These are phyloP conservation scores for Remersonia thermophila DNA, from an alignment of 2,329 filamentous ascomycete genomes.

Conservation along the genomic window DNA sequence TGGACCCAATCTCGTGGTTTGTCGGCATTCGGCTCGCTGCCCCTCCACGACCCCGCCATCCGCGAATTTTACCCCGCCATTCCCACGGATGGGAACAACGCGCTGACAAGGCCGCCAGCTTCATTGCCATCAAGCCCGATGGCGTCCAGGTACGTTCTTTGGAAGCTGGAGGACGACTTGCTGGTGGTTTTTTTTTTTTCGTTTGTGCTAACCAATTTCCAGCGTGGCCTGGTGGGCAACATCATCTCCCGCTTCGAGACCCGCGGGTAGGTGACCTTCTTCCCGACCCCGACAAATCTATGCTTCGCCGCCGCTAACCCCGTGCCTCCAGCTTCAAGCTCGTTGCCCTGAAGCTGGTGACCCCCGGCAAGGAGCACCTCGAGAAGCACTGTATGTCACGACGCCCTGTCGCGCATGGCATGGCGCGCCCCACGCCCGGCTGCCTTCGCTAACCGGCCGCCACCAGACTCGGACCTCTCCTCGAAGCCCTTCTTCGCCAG, in stretches of 20 bases:
- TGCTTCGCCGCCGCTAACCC: constrained; percentile 8
- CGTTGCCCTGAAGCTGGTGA: constrained; percentile 88
- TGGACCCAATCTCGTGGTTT: constrained; percentile 4
- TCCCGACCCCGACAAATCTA: constrained; percentile 11
- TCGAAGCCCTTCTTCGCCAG: constrained; percentile 95
- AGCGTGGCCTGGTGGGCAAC: constrained; percentile 95
- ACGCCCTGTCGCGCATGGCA: too few species aligned
- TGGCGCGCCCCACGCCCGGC: too few species aligned
- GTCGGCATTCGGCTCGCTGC: constrained; percentile 7
- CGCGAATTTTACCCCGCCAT: constrained; percentile 11
- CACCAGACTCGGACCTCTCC: constrained; percentile 66
- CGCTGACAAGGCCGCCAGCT: constrained; percentile 44
- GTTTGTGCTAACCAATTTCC: constrained; percentile 18
- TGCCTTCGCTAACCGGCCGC: constrained; percentile 18
- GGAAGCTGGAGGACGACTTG: not conserved
- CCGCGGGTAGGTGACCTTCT: constrained; percentile 54
- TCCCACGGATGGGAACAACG: constrained; percentile 5
- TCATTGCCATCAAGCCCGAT: constrained; percentile 99
- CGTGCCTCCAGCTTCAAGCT: constrained; percentile 78
- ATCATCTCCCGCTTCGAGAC: constrained; percentile 98
- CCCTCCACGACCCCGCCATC: constrained; percentile 16
- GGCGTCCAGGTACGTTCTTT: constrained; percentile 76
- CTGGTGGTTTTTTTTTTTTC: not conserved
- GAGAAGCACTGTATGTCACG: constrained; percentile 75
- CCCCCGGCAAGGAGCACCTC: constrained; percentile 85